Evolutionary conservation across 176 grass and related monocot species (phyloP), one percentile per base, ranked within the genome.

Genomic region (Oryza rufipogon): DNA sequence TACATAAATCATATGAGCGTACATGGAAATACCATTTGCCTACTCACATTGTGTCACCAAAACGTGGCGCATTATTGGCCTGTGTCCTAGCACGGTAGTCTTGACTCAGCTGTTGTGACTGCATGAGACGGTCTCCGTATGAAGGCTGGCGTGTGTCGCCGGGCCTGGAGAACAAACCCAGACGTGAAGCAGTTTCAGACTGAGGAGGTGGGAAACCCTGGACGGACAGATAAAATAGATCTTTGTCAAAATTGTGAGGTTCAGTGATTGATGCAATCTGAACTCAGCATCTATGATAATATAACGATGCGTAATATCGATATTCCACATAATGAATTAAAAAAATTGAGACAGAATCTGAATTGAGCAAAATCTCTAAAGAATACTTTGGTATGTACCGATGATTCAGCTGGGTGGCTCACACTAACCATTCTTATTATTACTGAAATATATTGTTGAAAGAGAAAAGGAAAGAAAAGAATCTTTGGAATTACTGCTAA

Each of bases 131-230:
- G 0, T 20, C 54, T 58, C 54, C 54, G 17, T 58, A 58, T 58
- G 54, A 58, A 58, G 17, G 54, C 9, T 58, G 54, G 1, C 54
- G 15, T 20, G 19, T 58, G 6, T 58, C 54, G 6, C 1, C 5
- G 17, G 54, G 16, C 17, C 17, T 58, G 54, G 54, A 19, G 17
- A 58, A 58, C 54, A 58, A 19, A 58, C 54, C 52, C 52, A 16
- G 52, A 20, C 52, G 44, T 22, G 71, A 13, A 74, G 71, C 70
- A 73, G 41, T 7, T 25, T 73, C 41, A 66, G 16, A 33, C 25
- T 64, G 64, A 52, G 44, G 49, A 52, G 61, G 41, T 3, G 19
- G 71, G 44, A 17, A 83, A 66, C 33, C 30, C 81, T 75, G 81
- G 26, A 49, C 45, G 14, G 54, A 58, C 19, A 26, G 7, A 84